Conservation (phyloP, 139 green algal species). For the Haematococcus lacustris region DNA sequence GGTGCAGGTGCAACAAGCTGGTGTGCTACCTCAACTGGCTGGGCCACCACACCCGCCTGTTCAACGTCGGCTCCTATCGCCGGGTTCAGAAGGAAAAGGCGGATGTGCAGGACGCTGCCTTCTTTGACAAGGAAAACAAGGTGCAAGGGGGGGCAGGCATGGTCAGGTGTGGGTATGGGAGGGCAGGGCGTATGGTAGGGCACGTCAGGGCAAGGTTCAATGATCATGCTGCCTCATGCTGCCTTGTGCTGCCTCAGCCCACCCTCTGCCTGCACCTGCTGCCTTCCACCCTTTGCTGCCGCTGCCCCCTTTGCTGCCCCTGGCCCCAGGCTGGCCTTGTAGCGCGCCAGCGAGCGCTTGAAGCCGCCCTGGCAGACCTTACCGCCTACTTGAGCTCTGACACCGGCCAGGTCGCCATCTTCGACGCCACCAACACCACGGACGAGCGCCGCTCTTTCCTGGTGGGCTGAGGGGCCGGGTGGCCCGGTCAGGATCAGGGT, state of each 20-base stretch:
- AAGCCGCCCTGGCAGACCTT: not conserved
- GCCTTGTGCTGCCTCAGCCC: not conserved
- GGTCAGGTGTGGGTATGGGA: not conserved
- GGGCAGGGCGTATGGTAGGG: not conserved
- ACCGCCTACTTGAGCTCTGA: conserved; percentile 1
- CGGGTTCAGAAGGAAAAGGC: not conserved
- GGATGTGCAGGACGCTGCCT: conserved; percentile 8
- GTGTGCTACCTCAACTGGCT: conserved; percentile 79
- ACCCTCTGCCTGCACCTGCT: no score
- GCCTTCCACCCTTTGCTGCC: not conserved
- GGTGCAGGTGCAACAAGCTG: conserved; percentile 65
- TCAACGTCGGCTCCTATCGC: conserved; percentile 89
- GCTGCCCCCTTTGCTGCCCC: not conserved
- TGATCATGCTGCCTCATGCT: not conserved
- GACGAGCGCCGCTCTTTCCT: conserved; percentile 62
- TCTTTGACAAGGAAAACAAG: conserved; percentile 6
- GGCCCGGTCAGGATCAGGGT: not conserved
- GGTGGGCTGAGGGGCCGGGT: conserved; percentile 14
- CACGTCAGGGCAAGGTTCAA: not conserved
- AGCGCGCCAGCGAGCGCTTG: not conserved
- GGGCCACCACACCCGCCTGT: conserved; percentile 82
- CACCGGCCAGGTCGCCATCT: not conserved
- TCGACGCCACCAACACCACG: conserved; percentile 93
- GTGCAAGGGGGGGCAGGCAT: not conserved
- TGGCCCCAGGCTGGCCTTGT: conserved; percentile 1